These are phyloP conservation scores for Trichothecium sympodiale DNA, from an alignment of 2,329 filamentous ascomycete species.

Conservation along the genomic window DNA sequence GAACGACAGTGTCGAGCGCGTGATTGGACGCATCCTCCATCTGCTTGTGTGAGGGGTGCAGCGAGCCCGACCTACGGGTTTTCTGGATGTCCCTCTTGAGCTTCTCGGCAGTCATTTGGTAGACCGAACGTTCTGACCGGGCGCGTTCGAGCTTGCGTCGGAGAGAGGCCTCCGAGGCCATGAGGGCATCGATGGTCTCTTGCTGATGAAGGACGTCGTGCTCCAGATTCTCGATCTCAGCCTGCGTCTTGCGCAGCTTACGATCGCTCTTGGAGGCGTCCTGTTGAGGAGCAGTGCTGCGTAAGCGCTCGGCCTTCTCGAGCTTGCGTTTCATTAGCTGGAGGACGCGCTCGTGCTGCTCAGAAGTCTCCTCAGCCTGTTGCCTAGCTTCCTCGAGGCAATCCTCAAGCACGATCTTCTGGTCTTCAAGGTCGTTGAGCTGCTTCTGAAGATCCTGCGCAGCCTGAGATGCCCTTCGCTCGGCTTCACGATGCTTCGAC, in stretches of 20 bases:
- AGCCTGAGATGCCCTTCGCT: slow-evolving; percentile 30
- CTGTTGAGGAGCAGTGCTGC: slow-evolving; percentile 20
- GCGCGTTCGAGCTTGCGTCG: slow-evolving; percentile 58
- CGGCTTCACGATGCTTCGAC: slow-evolving; percentile 36
- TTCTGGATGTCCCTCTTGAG: slow-evolving; percentile 40
- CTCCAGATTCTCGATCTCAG: slow-evolving; percentile 58
- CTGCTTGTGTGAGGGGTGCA: slow-evolving; percentile 5
- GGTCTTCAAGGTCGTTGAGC: slow-evolving; percentile 46
- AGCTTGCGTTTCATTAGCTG: slow-evolving; percentile 29
- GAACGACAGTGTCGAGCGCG: slow-evolving; percentile 47
- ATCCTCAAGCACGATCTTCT: slow-evolving; percentile 46
- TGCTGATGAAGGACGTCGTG: slow-evolving; percentile 62
- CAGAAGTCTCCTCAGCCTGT: slow-evolving; percentile 35
- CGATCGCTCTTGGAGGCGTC: slow-evolving; percentile 42
- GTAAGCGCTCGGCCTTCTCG: slow-evolving; percentile 39
- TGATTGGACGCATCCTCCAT: slow-evolving; percentile 29
- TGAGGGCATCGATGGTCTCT: slow-evolving; percentile 46
- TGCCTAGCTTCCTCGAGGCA: slow-evolving; percentile 44
- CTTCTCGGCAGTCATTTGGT: slow-evolving; percentile 42
- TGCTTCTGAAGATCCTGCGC: slow-evolving; percentile 39
- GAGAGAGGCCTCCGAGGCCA: slow-evolving; percentile 46
- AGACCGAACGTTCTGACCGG: slow-evolving; percentile 52
- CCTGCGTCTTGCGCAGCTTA: slow-evolving; percentile 51
- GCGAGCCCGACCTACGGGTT: slow-evolving; percentile 14
- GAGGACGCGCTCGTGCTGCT: slow-evolving; percentile 19